phyloP scores from a whole-genome alignment of 257 asterid species.

The Solanum sparsipilum region DNA sequence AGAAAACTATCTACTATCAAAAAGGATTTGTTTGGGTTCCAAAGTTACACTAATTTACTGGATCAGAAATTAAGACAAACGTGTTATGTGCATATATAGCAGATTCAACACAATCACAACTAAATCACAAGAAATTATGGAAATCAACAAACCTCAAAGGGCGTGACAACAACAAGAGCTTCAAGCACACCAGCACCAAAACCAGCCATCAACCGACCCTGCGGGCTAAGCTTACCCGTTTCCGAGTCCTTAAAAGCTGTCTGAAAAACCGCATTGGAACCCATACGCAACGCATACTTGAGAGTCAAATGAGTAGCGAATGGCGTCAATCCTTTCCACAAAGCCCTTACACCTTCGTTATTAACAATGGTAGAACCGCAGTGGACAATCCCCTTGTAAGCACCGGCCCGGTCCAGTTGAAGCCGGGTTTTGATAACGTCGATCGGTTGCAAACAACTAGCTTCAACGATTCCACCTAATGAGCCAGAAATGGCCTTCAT shows the following conservation, averaged over 20 bases:
- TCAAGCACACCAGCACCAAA: constrained; percentile 99
- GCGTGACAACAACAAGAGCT: constrained; percentile 90
- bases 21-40: neutral
- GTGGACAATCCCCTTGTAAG: constrained; percentile 77
- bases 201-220: constrained; percentile 71
- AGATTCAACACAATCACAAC: neutral
- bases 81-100: neutral
- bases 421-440: constrained; percentile 96
- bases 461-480: constrained; percentile 85
- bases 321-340: constrained; percentile 98
- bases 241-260: constrained; percentile 67
- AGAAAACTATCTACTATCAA: neutral
- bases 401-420: constrained; percentile 77
- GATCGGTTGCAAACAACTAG: constrained; percentile 83
- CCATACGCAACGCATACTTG: constrained; percentile 91
- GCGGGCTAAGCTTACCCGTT: constrained; percentile 71
- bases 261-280: constrained; percentile 85
- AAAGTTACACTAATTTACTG: neutral
- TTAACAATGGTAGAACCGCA: constrained; percentile 65
- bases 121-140: neutral
- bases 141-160: constrained; percentile 67
- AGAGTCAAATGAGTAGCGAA: constrained; percentile 91
- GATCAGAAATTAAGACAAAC: neutral
- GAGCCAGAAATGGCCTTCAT: constrained; percentile 93
- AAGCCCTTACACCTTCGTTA: constrained; percentile 72